Base-by-base conservation (phyloP, 1,284 basidiomycete species). In the Ganoderma leucocontextum region DNA sequence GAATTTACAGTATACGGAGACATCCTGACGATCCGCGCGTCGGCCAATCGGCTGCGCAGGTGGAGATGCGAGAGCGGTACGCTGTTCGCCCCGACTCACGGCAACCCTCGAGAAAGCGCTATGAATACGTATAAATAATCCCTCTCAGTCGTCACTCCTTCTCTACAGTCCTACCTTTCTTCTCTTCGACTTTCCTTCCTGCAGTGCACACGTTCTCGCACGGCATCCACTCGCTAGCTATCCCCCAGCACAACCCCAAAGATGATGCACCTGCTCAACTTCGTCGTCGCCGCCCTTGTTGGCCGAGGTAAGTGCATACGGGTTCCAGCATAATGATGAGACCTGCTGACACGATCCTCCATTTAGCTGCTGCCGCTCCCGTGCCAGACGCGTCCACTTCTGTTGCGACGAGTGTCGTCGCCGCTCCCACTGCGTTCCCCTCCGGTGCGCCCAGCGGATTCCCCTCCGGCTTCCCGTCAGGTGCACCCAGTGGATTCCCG, bases 281-380 rank as follows among this genome's bases (percentile, higher is more conserved):
- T 49, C 47, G 47, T 49, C 47, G 47, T 49, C 22, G 47, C 47
- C 12, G 47, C 47, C 47, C 47, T 49, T 49, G 47, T 49, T 49
- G 47, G 47, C 47, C 47, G 47, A 49, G 47, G 47, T 49, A 22
- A 49, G 47, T 25, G 0, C 25, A 10, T 22, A 22, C 22, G 22
- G 1, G 25, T 49, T 25, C 22, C 2, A 10, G 4, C 9, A 13
- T 1, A 3, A 19, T 6, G 19, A 17, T 4, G 10, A 49, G 47
- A 4, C 22, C 22, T 0, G 0, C 12, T 13, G 22, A 49, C 22
- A 49, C 5, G 22, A 5, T 25, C 8, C 4, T 15, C 2, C 12
- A 12, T 25, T 12, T 10, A 49, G 47, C 25, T 49, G 47, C 22
- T 49, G 47, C 47, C 22, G 47, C 47, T 25, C 47, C 47, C 47